Evolutionary conservation across 2,329 filamentous ascomycete genomes (phyloP).

Genomic region (Pestalotiopsis sp.): DNA sequence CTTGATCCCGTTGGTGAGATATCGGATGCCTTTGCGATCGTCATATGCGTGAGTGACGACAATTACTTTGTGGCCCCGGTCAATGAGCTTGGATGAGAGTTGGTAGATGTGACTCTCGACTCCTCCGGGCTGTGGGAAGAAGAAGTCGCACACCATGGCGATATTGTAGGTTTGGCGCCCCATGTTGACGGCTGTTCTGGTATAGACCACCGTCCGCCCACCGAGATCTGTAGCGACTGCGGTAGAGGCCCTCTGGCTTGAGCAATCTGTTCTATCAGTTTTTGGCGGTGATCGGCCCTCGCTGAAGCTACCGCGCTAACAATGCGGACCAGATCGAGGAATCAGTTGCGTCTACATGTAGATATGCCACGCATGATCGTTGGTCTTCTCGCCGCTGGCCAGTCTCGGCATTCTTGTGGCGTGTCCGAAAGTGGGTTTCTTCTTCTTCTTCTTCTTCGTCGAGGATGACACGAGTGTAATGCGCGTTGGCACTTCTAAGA

Average conservation of each 20-base stretch:
- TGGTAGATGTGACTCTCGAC: slow-evolving; percentile 99
- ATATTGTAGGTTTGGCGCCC: slow-evolving; percentile 66
- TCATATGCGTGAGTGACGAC: slow-evolving; percentile 96
- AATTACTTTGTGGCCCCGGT: slow-evolving; percentile 96
- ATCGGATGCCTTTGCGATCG: slow-evolving; percentile 87
- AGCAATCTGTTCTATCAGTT: not conserved
- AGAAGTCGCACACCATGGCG: slow-evolving; percentile 98
- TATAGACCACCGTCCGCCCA: not conserved
- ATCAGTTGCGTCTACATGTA: not conserved
- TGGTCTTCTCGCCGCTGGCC: not conserved
- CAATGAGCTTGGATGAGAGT: slow-evolving; percentile 91
- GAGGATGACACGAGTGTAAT: not conserved
- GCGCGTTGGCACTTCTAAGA: not conserved
- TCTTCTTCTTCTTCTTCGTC: too few relatives aligned
- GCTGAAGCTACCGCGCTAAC: not conserved
- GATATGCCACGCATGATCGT: not conserved
- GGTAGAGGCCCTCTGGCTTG: not conserved
- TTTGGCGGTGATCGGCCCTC: not conserved
- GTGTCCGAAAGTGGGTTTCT: not conserved
- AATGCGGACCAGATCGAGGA: not conserved
- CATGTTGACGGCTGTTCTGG: slow-evolving; percentile 39
- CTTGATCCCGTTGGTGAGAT: slow-evolving; percentile 96
- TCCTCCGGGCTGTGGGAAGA: slow-evolving; percentile 96
- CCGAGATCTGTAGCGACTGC: not conserved
- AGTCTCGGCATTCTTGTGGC: not conserved